Evolutionary conservation across 495 filamentous ascomycete species (phyloP).

Genomic region (Hypoxylon cercidicola): DNA sequence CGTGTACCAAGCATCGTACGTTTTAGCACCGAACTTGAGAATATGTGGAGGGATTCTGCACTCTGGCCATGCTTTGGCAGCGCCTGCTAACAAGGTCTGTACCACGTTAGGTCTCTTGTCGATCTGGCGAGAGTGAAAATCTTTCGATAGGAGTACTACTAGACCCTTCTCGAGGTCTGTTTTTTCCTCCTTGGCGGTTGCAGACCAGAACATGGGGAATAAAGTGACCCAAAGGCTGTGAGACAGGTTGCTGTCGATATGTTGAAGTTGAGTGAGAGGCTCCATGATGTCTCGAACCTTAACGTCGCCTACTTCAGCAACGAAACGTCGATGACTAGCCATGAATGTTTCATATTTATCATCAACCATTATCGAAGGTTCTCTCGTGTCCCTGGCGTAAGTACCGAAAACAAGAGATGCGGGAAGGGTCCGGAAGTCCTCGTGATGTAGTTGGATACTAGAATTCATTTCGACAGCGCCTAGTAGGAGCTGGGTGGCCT

Average conservation of each 20-base stretch:
- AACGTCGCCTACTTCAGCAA: conserved; percentile 81
- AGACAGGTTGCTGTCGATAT: conserved; percentile 80
- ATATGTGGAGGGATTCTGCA: conserved; percentile 95
- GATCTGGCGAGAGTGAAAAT: conserved; percentile 92
- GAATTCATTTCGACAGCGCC: conserved; percentile 89
- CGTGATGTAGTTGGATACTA: conserved; percentile 75
- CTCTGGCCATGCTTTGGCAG: conserved; percentile 79
- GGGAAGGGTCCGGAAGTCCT: conserved; percentile 83
- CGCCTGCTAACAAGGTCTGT: conserved; percentile 86
- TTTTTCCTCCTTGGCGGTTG: conserved; percentile 84
- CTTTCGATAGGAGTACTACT: conserved; percentile 86
- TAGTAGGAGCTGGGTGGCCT: conserved; percentile 90
- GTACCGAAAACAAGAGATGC: conserved; percentile 74
- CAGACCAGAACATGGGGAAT: conserved; percentile 94
- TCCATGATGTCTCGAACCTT: conserved; percentile 87
- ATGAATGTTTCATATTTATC: conserved; percentile 84
- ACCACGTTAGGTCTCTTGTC: conserved; percentile 96
- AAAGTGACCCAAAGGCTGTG: conserved; percentile 89
- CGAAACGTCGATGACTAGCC: conserved; percentile 79
- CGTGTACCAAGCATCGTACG: conserved; percentile 96
- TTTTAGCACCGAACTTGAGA: conserved; percentile 89
- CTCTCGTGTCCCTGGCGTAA: conserved; percentile 76
- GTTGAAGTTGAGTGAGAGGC: conserved; percentile 93
- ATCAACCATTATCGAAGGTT: conserved; percentile 78
- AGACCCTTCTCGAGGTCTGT: conserved; percentile 91